phyloP scores from a whole-genome alignment of 1,284 basidiomycete species.

The Rhodotorula sp. region DNA sequence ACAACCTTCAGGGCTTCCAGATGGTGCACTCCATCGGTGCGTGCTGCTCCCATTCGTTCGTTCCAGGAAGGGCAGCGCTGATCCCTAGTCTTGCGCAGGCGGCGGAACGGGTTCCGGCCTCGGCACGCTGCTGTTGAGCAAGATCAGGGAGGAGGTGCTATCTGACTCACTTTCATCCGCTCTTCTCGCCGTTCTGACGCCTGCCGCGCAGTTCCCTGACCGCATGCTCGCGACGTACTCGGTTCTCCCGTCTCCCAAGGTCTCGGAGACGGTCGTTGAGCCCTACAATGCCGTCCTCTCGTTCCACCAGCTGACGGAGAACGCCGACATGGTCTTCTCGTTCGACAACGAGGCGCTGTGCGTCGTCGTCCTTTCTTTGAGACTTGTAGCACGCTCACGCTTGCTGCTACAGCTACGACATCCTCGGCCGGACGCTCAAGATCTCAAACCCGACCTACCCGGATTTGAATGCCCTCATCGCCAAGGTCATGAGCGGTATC shows the following conservation, averaged over 20 bases:
- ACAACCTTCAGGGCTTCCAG: conserved; percentile 92
- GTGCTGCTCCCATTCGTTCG: not conserved
- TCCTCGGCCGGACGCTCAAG: conserved; percentile 60
- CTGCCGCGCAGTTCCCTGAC: conserved; percentile 42
- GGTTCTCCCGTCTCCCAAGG: conserved; percentile 86
- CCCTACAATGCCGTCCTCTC: conserved; percentile 90
- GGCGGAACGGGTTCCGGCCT: conserved; percentile 90
- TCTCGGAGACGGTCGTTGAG: conserved; percentile 90
- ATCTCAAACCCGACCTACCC: conserved; percentile 56
- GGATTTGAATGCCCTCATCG: conserved; percentile 72
- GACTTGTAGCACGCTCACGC: not conserved
- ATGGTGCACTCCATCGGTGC: conserved; percentile 82
- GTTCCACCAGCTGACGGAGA: conserved; percentile 87
- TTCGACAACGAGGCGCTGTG: conserved; percentile 74
- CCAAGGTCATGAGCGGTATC: conserved; percentile 75
- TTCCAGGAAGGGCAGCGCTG: too few species aligned
- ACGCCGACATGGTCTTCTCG: conserved; percentile 84
- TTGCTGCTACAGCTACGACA: conserved; percentile 69
- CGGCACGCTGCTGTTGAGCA: conserved; percentile 77
- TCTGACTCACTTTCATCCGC: not conserved
- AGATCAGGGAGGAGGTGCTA: conserved; percentile 68
- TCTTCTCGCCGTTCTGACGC: too few species aligned
- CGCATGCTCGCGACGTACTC: conserved; percentile 93
- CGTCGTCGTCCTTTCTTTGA: not conserved
- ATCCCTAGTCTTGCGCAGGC: too few species aligned